phyloP scores from a whole-genome alignment of 2,329 filamentous ascomycete genomes.

The Whalleya microplaca region DNA sequence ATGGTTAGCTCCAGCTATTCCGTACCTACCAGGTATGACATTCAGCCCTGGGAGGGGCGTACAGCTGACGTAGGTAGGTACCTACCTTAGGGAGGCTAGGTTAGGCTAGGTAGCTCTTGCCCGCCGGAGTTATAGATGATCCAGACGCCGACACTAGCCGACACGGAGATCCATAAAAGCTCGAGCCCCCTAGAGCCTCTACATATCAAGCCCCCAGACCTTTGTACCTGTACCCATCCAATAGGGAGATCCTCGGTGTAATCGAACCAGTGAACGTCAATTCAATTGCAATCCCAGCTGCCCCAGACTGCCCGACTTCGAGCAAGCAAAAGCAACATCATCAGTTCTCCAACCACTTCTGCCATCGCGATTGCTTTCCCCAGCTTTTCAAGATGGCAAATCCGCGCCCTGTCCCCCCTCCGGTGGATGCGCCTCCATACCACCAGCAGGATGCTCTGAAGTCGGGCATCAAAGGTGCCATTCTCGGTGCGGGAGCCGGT shows the following conservation, averaged over 20 bases:
- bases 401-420: slow-evolving; percentile 30
- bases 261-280: slow-evolving; percentile 9
- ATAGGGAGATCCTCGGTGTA: slow-evolving; percentile 9
- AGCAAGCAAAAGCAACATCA: neutral
- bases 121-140: neutral
- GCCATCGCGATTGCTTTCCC: slow-evolving; percentile 27
- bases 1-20: no score
- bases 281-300: neutral
- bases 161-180: slow-evolving; percentile 1
- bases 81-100: neutral
- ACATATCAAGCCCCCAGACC: no score
- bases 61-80: neutral
- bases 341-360: no score
- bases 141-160: neutral
- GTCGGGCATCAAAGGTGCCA: slow-evolving; percentile 64
- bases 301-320: neutral
- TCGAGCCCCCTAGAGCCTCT: no score
- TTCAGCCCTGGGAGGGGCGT: no score
- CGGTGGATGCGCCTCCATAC: slow-evolving; percentile 54
- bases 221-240: no score
- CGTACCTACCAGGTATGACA: no score
- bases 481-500: slow-evolving; percentile 69
- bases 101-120: no score
- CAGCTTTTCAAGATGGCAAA: slow-evolving; percentile 40
- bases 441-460: slow-evolving; percentile 76